These are phyloP conservation scores for Melianthus villosus DNA, from an alignment of 441 rosid species.

Conservation along the genomic window DNA sequence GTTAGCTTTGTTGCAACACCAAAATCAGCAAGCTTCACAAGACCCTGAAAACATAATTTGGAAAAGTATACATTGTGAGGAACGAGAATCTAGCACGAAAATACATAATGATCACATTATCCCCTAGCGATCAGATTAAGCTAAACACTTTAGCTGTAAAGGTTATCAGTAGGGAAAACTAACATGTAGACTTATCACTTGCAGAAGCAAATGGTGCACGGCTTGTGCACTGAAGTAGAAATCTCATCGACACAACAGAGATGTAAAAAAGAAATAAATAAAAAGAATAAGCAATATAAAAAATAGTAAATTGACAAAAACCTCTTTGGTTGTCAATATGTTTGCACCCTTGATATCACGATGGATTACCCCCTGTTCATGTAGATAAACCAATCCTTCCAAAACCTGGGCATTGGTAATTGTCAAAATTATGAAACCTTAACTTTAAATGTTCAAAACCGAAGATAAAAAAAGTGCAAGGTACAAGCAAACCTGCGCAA, in stretches of 20 bases:
- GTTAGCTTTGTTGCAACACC: constrained; percentile 98
- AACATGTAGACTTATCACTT: too few species aligned
- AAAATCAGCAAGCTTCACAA: constrained; percentile 99
- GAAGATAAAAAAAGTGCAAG: constrained; percentile 13
- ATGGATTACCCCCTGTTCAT: constrained; percentile 97
- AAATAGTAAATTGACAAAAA: constrained; percentile 3
- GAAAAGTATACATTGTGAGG: too few species aligned
- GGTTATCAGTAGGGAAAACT: too few species aligned
- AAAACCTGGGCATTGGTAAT: constrained; percentile 47
- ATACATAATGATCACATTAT: too few species aligned
- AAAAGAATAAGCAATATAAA: background rate
- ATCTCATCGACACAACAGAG: too few species aligned
- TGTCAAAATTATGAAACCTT: constrained; percentile 7
- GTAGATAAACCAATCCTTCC: constrained; percentile 96
- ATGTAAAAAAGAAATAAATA: constrained; percentile 5
- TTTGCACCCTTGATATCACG: constrained; percentile 99
- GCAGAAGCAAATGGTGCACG: too few species aligned
- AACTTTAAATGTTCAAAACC: constrained; percentile 3
- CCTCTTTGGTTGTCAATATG: constrained; percentile 94
- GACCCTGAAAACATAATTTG: constrained; percentile 45
- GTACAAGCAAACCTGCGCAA: constrained; percentile 67
- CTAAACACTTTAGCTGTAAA: too few species aligned
- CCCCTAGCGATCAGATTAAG: too few species aligned
- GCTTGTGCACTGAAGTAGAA: too few species aligned
- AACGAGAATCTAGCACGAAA: too few species aligned